These are phyloP conservation scores for Gastrodia elata DNA, from an alignment of 106 monocot genomes.

Conservation along the genomic window DNA sequence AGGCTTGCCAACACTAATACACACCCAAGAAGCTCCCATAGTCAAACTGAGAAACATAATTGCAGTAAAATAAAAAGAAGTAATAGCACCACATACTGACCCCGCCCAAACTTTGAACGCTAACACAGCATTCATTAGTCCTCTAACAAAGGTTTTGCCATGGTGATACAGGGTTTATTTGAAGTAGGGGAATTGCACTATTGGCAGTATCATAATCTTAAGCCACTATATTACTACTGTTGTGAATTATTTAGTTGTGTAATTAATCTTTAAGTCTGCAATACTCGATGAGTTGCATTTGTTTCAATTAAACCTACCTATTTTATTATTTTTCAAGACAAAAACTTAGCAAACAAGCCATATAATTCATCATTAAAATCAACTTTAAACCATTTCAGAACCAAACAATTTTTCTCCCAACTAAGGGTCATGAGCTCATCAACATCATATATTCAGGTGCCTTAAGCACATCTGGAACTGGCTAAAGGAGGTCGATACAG, in stretches of 20 bases:
- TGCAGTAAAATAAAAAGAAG: no score
- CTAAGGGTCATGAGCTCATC: neutral
- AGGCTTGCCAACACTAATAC: no score
- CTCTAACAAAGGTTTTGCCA: no score
- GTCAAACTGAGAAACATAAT: no score
- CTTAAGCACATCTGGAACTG: neutral
- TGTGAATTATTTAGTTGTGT: neutral
- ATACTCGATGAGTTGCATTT: neutral
- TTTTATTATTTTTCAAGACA: neutral
- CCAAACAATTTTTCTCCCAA: neutral
- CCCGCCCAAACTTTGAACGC: no score
- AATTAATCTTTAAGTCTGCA: neutral
- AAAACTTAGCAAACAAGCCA: neutral
- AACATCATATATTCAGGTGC: neutral
- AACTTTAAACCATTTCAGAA: neutral
- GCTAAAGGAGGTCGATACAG: neutral
- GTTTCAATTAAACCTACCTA: neutral
- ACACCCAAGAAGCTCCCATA: no score
- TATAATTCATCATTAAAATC: neutral
- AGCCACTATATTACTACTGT: neutral
- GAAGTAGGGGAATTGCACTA: no score
- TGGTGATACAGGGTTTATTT: no score
- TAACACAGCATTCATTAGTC: no score
- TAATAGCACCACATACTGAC: no score
- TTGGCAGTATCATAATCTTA: no score